phyloP scores from a whole-genome alignment of 768 basidiomycete genomes.

The Rhizopogon roseolus region DNA sequence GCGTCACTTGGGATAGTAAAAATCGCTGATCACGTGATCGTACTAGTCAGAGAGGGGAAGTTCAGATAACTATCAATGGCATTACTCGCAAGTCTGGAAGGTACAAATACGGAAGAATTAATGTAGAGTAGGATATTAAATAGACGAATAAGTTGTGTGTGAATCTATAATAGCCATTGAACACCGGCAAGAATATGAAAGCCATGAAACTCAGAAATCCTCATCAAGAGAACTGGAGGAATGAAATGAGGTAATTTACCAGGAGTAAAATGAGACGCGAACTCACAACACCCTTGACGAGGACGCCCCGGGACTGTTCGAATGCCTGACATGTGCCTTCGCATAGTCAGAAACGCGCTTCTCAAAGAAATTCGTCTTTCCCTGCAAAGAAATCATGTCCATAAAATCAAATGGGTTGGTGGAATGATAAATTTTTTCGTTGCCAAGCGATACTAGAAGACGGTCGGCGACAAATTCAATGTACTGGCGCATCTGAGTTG shows the following conservation, averaged over 20 bases:
- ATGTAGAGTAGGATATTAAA: not conserved
- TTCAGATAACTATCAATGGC: too few species aligned
- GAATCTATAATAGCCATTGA: not conserved
- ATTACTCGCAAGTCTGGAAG: too few species aligned
- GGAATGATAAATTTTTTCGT: slow-evolving; percentile 68
- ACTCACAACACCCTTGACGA: not conserved
- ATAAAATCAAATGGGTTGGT: slow-evolving; percentile 91
- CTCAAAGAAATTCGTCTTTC: slow-evolving; percentile 97
- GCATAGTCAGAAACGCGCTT: slow-evolving; percentile 87
- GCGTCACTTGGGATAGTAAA: not conserved
- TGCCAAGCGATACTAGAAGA: slow-evolving; percentile 79
- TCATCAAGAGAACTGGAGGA: slow-evolving; percentile 3
- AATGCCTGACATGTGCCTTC: slow-evolving; percentile 53
- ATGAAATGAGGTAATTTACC: not conserved
- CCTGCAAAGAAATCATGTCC: slow-evolving; percentile 93
- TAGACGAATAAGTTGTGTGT: not conserved
- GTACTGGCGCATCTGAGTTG: slow-evolving; percentile 80
- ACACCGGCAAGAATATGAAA: not conserved
- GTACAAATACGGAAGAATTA: not conserved
- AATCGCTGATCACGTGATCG: not conserved
- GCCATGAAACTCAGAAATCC: not conserved
- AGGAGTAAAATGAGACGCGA: too few species aligned
- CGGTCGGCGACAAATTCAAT: slow-evolving; percentile 92
- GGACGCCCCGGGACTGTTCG: not conserved
- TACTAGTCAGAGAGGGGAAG: too few species aligned